These are phyloP conservation scores for Globisporangium paroecandrum DNA, from an alignment of 352 stramenopile species.

Conservation along the genomic window DNA sequence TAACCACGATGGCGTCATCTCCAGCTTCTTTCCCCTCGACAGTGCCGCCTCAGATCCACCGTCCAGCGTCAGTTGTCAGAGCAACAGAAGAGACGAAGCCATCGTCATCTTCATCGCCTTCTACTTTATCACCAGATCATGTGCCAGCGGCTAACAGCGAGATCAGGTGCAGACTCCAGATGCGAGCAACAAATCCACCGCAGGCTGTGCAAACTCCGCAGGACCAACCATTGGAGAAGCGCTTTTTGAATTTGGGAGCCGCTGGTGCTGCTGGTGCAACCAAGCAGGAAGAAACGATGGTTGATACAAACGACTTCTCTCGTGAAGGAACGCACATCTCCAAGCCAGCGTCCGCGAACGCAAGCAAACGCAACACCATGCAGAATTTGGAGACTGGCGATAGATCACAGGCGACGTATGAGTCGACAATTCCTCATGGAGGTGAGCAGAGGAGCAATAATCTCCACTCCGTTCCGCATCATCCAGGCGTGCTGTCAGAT, in stretches of 20 bases:
- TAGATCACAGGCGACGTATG: too few species aligned
- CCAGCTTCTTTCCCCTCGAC: background rate
- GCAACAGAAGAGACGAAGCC: background rate
- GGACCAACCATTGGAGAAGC: background rate
- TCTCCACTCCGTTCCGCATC: background rate
- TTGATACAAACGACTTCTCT: background rate
- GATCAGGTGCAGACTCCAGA: background rate
- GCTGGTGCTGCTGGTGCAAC: background rate
- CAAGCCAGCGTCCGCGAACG: background rate
- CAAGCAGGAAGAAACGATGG: background rate
- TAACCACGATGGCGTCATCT: background rate
- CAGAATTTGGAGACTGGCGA: background rate
- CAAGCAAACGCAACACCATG: too few species aligned
- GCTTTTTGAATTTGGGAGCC: conserved; percentile 5
- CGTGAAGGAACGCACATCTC: background rate
- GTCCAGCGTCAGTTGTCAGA: background rate
- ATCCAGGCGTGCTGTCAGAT: background rate
- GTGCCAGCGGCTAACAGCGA: background rate
- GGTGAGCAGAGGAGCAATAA: background rate
- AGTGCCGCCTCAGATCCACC: background rate
- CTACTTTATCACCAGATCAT: background rate
- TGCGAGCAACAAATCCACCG: background rate
- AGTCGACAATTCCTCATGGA: background rate
- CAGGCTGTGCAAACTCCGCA: background rate
- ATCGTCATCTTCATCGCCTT: background rate